Percentiles rank a stretch among this genome's conserved stretches.
These are phyloP conservation scores for Chrysoporthe puriensis DNA, from an alignment of 2,329 filamentous ascomycete species.

Conservation along the genomic window DNA sequence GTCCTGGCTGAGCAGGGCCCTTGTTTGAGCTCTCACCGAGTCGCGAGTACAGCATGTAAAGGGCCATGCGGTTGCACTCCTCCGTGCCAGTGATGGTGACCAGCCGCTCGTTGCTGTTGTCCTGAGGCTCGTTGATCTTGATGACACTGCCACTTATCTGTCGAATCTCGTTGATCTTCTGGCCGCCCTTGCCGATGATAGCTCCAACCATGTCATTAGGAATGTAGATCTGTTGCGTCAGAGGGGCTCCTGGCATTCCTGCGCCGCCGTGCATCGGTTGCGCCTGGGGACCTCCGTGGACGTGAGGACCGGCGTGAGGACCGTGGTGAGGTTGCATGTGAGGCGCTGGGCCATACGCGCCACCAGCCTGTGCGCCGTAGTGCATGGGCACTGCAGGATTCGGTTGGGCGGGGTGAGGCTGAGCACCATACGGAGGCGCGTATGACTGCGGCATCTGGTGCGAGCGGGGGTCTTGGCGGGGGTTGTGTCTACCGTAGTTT, in stretches of 20 bases:
- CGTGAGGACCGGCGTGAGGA: constrained; percentile 63
- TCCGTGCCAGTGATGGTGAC: constrained; percentile 97
- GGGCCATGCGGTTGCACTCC: constrained; percentile 99
- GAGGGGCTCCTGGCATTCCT: constrained; percentile 72
- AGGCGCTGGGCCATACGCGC: constrained; percentile 76
- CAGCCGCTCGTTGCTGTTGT: constrained; percentile 96
- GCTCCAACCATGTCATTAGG: constrained; percentile 99
- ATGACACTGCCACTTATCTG: constrained; percentile 97
- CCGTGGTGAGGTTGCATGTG: constrained; percentile 71
- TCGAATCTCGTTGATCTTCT: constrained; percentile 99
- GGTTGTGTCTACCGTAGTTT: constrained; percentile 74
- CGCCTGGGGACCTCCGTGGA: constrained; percentile 69
- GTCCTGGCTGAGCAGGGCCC: constrained; percentile 25
- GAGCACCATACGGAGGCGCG: constrained; percentile 65
- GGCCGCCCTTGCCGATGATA: constrained; percentile 97
- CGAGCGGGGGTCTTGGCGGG: constrained; percentile 72
- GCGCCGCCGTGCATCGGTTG: constrained; percentile 71
- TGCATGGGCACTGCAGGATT: constrained; percentile 71
- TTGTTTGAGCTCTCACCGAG: constrained; percentile 67
- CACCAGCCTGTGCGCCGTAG: constrained; percentile 77
- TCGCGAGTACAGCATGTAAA: constrained; percentile 98
- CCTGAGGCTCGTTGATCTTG: constrained; percentile 99
- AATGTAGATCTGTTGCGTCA: constrained; percentile 98
- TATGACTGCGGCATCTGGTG: constrained; percentile 66
- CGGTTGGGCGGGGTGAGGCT: constrained; percentile 64